Evolutionary conservation across 2,329 filamentous ascomycete genomes (phyloP).

Genomic region (Stemphylium vesicarium): DNA sequence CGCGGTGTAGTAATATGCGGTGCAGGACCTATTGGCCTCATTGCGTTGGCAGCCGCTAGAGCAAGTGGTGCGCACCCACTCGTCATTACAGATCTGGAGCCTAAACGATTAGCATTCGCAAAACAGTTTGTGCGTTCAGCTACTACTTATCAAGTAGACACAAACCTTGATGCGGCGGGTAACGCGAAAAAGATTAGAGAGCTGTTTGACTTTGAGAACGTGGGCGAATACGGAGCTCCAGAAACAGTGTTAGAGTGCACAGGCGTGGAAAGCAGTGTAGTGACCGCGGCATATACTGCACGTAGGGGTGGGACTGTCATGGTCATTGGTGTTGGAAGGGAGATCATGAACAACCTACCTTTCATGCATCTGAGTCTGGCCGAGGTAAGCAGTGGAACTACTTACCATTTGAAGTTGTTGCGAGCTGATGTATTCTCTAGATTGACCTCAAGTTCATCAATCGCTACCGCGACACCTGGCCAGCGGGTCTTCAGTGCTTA

Average conservation of each 20-base stretch:
- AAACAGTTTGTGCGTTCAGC: constrained; percentile 62
- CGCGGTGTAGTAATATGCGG: constrained; percentile 61
- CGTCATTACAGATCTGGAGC: constrained; percentile 68
- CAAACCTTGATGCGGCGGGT: constrained; percentile 53
- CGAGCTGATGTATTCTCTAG: constrained; percentile 39
- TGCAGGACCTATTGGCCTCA: constrained; percentile 69
- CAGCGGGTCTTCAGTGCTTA: constrained; percentile 66
- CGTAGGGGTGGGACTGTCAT: constrained; percentile 66
- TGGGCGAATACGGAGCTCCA: constrained; percentile 63
- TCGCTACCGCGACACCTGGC: constrained; percentile 73
- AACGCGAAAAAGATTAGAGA: constrained; percentile 61
- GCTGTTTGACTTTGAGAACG: constrained; percentile 56
- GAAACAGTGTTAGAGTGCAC: constrained; percentile 69
- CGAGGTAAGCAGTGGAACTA: constrained; percentile 52
- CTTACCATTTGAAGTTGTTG: neutral
- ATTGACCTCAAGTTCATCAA: constrained; percentile 75
- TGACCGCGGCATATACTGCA: constrained; percentile 63
- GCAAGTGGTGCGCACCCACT: constrained; percentile 69
- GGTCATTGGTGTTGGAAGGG: constrained; percentile 68
- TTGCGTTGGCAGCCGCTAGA: constrained; percentile 65
- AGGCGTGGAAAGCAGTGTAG: constrained; percentile 68
- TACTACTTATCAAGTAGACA: constrained; percentile 61
- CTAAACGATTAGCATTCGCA: constrained; percentile 63
- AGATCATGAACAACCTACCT: constrained; percentile 68
- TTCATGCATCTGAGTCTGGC: constrained; percentile 71